A percentile compares a stretch with the other conserved stretches of the same genome.
These are phyloP conservation scores for Erigeron philadelphicus DNA, from an alignment of 140 eudicot species.

Conservation along the genomic window DNA sequence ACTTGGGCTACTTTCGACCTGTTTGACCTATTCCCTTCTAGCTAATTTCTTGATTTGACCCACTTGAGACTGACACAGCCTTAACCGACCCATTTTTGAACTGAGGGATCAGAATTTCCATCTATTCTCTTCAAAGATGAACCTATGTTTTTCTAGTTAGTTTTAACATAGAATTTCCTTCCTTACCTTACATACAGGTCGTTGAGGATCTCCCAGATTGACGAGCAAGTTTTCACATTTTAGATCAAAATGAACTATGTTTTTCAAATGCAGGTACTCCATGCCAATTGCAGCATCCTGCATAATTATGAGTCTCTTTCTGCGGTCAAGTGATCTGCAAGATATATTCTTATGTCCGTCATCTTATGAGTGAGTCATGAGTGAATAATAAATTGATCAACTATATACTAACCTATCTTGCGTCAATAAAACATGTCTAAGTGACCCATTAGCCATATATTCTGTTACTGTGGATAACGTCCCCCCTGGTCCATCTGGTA, in stretches of 20 bases:
- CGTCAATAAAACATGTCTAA: not conserved
- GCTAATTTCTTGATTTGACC: too few species aligned
- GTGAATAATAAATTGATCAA: not conserved
- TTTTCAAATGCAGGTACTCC: not conserved
- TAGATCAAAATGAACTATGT: constrained; percentile 4
- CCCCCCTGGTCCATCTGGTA: constrained; percentile 12
- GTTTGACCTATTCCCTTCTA: too few species aligned
- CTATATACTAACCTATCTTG: not conserved
- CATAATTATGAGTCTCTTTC: constrained; percentile 1
- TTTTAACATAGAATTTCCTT: not conserved
- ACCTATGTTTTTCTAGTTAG: too few species aligned
- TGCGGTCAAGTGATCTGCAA: not conserved
- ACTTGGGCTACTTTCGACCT: too few species aligned
- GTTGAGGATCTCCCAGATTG: not conserved
- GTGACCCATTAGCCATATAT: constrained; percentile 7
- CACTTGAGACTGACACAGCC: too few species aligned
- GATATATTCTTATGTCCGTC: not conserved
- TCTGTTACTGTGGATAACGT: not conserved
- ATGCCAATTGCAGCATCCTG: constrained; percentile 4
- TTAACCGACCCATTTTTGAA: too few species aligned
- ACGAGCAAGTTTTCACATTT: constrained; percentile 10
- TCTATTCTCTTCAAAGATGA: not conserved
- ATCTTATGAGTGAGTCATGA: not conserved
- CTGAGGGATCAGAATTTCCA: not conserved
- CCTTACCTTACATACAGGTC: constrained; percentile 11